Evolutionary conservation across 225 moss, liverwort and hornwort genomes (phyloP).

Genomic region (Marchantia paleacea): DNA sequence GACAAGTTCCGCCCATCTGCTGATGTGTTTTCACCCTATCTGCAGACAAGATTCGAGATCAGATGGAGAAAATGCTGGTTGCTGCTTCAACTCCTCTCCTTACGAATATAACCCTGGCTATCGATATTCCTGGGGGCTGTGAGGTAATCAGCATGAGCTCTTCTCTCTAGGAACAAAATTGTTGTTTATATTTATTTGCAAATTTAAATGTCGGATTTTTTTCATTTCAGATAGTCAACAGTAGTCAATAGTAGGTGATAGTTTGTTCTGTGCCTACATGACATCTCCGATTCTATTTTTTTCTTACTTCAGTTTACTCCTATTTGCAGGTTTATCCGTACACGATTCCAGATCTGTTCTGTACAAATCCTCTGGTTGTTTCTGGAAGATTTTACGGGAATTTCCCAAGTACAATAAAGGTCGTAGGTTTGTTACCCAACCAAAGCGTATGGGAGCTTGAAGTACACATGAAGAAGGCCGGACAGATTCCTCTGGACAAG

Average conservation of each 20-base stretch:
- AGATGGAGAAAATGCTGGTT: constrained; percentile 73
- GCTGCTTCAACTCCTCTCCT: constrained; percentile 77
- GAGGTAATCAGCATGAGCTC: constrained; percentile 44
- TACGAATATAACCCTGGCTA: constrained; percentile 57
- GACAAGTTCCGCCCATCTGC: background rate
- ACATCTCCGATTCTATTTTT: background rate
- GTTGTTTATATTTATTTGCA: background rate
- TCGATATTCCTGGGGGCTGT: constrained; percentile 49
- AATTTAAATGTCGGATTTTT: background rate
- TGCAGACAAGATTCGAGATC: constrained; percentile 57
- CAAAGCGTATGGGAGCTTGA: constrained; percentile 51
- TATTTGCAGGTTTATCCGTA: constrained; percentile 63
- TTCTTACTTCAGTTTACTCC: background rate
- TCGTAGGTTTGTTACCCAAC: constrained; percentile 59
- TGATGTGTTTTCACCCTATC: background rate
- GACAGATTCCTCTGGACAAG: constrained; percentile 62
- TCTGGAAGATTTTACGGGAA: constrained; percentile 67
- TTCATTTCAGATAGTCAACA: background rate
- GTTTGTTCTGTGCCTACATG: background rate
- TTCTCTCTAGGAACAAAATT: too few relatives aligned
- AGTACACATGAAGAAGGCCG: constrained; percentile 49
- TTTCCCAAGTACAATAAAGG: constrained; percentile 54
- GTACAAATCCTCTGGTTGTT: constrained; percentile 66
- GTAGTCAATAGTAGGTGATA: background rate
- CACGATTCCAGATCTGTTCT: constrained; percentile 75